These are phyloP conservation scores for Pyronema domesticum DNA, from an alignment of 495 filamentous ascomycete species.

Conservation along the genomic window DNA sequence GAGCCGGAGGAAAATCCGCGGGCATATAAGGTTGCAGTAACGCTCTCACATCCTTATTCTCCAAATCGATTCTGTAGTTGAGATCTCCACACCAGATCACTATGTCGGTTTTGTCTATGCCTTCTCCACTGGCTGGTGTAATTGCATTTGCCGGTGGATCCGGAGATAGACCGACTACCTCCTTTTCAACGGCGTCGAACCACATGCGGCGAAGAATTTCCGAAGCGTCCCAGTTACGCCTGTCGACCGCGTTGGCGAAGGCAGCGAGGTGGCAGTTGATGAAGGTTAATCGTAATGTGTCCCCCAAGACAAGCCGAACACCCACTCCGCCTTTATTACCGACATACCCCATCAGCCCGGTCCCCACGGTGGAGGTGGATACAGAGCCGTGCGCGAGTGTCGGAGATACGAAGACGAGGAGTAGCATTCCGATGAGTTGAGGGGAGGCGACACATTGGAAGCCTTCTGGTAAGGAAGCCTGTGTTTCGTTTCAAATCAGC, in stretches of 20 bases:
- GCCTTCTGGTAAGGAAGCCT: slow-evolving; percentile 52
- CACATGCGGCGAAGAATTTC: slow-evolving; percentile 56
- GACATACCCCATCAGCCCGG: slow-evolving; percentile 76
- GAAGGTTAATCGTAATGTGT: slow-evolving; percentile 74
- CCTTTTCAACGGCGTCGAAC: slow-evolving; percentile 51
- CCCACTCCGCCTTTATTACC: slow-evolving; percentile 89
- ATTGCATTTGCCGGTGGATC: slow-evolving; percentile 15
- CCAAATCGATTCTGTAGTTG: slow-evolving; percentile 83
- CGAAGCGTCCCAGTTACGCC: slow-evolving; percentile 74
- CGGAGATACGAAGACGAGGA: slow-evolving; percentile 75
- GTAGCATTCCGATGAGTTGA: slow-evolving; percentile 68
- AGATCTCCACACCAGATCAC: slow-evolving; percentile 93
- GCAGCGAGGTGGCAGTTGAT: slow-evolving; percentile 82
- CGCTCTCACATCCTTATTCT: slow-evolving; percentile 74
- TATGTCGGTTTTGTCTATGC: slow-evolving; percentile 81
- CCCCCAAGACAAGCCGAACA: slow-evolving; percentile 68
- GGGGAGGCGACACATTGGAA: slow-evolving; percentile 62
- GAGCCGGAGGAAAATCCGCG: slow-evolving; percentile 18
- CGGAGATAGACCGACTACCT: slow-evolving; percentile 34
- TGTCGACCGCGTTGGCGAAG: slow-evolving; percentile 60
- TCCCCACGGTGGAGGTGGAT: slow-evolving; percentile 62
- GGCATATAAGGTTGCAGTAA: slow-evolving; percentile 36
- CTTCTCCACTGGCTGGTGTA: slow-evolving; percentile 31
- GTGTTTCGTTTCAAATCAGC: slow-evolving; percentile 23
- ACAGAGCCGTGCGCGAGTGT: slow-evolving; percentile 54